Conservation (phyloP, 208 protist genomes). For the Phytomonas serpens region DNA sequence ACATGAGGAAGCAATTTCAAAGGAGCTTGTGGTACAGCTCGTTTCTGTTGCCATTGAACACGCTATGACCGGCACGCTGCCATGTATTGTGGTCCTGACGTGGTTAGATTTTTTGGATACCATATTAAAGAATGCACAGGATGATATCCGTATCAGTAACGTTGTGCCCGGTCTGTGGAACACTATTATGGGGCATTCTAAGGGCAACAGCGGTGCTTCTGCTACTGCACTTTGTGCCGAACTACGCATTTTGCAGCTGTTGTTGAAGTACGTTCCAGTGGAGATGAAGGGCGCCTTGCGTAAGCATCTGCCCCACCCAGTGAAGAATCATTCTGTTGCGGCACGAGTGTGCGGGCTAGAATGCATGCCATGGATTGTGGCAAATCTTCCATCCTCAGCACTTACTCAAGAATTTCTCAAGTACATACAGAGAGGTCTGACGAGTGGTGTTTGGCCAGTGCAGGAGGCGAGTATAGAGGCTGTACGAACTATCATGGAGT, state of each 20-base stretch:
- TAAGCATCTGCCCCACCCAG: constrained; percentile 44
- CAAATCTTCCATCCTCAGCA: constrained; percentile 9
- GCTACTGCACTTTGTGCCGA: constrained; percentile 21
- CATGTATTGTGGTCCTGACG: constrained; percentile 29
- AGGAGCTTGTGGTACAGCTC: constrained; percentile 17
- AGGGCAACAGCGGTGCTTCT: constrained; percentile 17
- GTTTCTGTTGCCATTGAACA: constrained; percentile 31
- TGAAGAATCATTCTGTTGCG: constrained; percentile 26
- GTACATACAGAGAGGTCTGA: constrained; percentile 24
- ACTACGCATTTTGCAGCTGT: constrained; percentile 38
- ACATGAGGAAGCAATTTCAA: not conserved
- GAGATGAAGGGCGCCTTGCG: constrained; percentile 25
- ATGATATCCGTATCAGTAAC: constrained; percentile 13
- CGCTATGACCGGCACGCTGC: constrained; percentile 26
- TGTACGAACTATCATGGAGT: constrained; percentile 15
- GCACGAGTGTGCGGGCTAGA: constrained; percentile 31
- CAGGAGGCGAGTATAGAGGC: constrained; percentile 15
- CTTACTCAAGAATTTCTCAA: constrained; percentile 15
- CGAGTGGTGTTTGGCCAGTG: constrained; percentile 14
- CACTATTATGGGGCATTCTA: constrained; percentile 9
- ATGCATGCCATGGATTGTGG: constrained; percentile 23
- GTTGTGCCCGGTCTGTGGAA: constrained; percentile 15
- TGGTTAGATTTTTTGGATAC: constrained; percentile 32
- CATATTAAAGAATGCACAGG: constrained; percentile 16
- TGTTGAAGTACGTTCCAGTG: constrained; percentile 26